These are phyloP conservation scores for Kwoniella botswanensis DNA, from an alignment of 768 basidiomycete species.

Conservation along the genomic window DNA sequence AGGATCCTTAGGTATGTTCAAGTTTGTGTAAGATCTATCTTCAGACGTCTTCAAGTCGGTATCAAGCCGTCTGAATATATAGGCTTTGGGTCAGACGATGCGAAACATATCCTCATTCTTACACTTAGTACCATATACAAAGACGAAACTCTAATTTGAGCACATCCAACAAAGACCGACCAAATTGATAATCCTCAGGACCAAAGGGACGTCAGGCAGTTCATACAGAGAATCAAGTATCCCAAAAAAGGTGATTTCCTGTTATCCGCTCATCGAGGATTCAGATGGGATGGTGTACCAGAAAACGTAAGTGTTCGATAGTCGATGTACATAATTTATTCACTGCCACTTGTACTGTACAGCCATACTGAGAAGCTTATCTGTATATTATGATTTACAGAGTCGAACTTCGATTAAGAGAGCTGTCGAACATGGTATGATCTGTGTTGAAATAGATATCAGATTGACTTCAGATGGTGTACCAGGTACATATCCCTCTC, in stretches of 20 bases:
- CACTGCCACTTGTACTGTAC: neutral
- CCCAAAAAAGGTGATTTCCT: conserved; percentile 9
- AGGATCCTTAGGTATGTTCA: too few species aligned
- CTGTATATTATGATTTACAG: neutral
- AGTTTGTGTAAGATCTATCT: too few species aligned
- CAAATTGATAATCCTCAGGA: too few species aligned
- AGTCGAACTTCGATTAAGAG: conserved; percentile 13
- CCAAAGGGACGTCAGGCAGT: conserved; percentile 7
- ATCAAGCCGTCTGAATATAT: too few species aligned
- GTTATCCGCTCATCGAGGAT: conserved; percentile 20
- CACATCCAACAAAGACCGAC: too few species aligned
- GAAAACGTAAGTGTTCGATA: conserved; percentile 12
- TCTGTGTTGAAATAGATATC: conserved; percentile 22
- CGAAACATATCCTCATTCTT: too few species aligned
- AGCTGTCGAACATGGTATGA: conserved; percentile 10
- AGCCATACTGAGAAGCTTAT: neutral
- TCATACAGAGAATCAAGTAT: conserved; percentile 18
- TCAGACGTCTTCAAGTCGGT: too few species aligned
- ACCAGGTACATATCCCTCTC: conserved; percentile 1
- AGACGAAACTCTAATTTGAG: too few species aligned
- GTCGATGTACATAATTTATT: neutral
- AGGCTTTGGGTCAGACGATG: too few species aligned
- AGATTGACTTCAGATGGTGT: conserved; percentile 16
- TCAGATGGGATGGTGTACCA: conserved; percentile 19
- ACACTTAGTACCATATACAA: too few species aligned